Percentiles rank a stretch among this genome's conserved stretches.
phyloP scores from a whole-genome alignment of 371 early-diverging fungal genomes.

The Mortierella sp. region DNA sequence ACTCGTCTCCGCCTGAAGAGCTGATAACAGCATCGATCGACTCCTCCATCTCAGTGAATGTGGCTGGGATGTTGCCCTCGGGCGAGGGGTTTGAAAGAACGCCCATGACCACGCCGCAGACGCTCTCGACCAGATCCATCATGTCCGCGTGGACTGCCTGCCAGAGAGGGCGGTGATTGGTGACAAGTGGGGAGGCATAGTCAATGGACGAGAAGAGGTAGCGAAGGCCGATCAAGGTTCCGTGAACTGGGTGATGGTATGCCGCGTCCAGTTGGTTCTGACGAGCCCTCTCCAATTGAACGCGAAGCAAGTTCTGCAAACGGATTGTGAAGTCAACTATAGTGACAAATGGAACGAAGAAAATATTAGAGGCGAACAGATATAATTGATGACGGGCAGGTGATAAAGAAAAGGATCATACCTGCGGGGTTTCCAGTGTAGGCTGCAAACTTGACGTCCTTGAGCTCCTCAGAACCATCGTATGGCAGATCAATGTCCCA shows the following conservation, averaged over 20 bases:
- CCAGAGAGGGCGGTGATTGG: conserved; percentile 60
- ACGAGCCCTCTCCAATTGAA: conserved; percentile 69
- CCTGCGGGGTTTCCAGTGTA: conserved; percentile 50
- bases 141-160: conserved; percentile 61
- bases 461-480: conserved; percentile 15
- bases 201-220: conserved; percentile 73
- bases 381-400: not conserved
- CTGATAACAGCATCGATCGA: conserved; percentile 72
- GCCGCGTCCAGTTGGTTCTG: conserved; percentile 78
- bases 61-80: conserved; percentile 86
- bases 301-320: conserved; percentile 66
- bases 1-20: conserved; percentile 49
- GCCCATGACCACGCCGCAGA: conserved; percentile 73
- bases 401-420: not conserved
- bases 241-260: conserved; percentile 80
- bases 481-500: conserved; percentile 44
- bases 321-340: conserved; percentile 64
- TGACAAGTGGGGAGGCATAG: conserved; percentile 58
- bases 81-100: conserved; percentile 85
- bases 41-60: conserved; percentile 79
- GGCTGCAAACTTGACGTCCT: conserved; percentile 15
- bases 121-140: conserved; percentile 63
- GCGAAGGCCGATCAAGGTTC: conserved; percentile 78
- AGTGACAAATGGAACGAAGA: not conserved
- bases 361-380: not conserved